phyloP scores from a whole-genome alignment of 768 basidiomycete genomes.

The Pleurotus ostreatus region DNA sequence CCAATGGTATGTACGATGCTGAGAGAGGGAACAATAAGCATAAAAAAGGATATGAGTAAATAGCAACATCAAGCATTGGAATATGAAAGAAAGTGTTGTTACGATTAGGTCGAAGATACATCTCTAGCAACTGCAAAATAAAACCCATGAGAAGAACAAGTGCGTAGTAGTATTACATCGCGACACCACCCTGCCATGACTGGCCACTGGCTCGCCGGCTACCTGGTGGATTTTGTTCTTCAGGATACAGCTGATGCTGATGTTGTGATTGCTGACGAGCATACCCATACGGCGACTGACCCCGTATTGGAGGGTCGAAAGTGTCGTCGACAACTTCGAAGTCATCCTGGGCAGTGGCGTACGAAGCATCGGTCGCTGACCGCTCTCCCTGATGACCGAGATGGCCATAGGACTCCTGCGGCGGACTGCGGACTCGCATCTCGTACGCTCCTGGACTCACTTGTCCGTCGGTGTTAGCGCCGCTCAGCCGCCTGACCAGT shows the following conservation, averaged over 20 bases:
- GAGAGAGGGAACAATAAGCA: conserved; percentile 10
- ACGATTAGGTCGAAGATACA: conserved; percentile 9
- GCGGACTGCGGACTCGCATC: conserved; percentile 33
- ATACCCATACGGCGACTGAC: conserved; percentile 6
- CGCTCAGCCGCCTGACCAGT: conserved; percentile 12
- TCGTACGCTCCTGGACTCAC: conserved; percentile 28
- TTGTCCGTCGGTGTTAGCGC: background rate
- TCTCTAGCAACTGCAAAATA: conserved; percentile 9
- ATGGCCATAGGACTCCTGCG: conserved; percentile 11
- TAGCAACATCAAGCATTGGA: background rate
- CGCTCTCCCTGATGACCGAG: conserved; percentile 20
- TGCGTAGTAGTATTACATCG: conserved; percentile 3
- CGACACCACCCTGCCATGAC: conserved; percentile 11
- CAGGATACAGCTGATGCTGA: background rate
- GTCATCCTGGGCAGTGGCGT: conserved; percentile 41
- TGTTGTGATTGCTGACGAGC: conserved; percentile 2
- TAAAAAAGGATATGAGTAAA: conserved; percentile 10
- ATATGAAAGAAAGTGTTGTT: background rate
- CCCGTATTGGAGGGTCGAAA: conserved; percentile 15
- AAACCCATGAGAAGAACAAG: conserved; percentile 1
- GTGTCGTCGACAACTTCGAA: conserved; percentile 30
- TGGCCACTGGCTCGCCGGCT: conserved; percentile 6
- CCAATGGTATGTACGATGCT: background rate
- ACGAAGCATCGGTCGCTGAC: conserved; percentile 37
- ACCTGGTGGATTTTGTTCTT: background rate